These are phyloP conservation scores for Arctium lappa DNA, from an alignment of 129 eudicot genomes.

Conservation along the genomic window DNA sequence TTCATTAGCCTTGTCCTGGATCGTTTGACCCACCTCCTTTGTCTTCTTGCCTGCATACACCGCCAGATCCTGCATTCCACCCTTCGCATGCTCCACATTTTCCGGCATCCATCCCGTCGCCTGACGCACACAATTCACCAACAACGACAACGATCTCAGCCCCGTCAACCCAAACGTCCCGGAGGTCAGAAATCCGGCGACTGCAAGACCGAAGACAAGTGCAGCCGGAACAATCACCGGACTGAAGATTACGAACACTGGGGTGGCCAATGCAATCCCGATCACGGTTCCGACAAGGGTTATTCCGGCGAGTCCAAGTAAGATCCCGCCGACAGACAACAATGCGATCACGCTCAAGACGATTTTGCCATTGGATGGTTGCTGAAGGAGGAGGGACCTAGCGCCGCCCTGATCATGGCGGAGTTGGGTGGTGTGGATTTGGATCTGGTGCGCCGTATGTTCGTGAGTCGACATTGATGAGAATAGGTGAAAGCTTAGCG, in stretches of 20 bases:
- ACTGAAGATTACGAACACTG: constrained; percentile 48
- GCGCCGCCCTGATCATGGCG: constrained; percentile 12
- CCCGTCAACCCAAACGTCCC: constrained; percentile 58
- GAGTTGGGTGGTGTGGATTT: neutral
- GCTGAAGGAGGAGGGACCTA: neutral
- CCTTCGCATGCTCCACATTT: constrained; percentile 18
- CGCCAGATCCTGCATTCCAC: constrained; percentile 32
- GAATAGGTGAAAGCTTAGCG: neutral
- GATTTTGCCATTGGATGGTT: constrained; percentile 32
- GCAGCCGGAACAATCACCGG: constrained; percentile 56
- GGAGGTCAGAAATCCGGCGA: constrained; percentile 47
- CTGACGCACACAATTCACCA: constrained; percentile 33
- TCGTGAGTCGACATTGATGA: constrained; percentile 2
- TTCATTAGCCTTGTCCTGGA: constrained; percentile 5
- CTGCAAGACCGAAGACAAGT: constrained; percentile 35
- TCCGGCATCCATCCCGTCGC: constrained; percentile 17
- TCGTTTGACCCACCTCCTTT: constrained; percentile 28
- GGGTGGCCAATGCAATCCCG: constrained; percentile 38
- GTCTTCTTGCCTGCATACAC: constrained; percentile 30
- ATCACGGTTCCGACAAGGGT: constrained; percentile 43
- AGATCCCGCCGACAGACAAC: constrained; percentile 43
- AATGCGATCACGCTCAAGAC: constrained; percentile 39
- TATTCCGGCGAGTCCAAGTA: constrained; percentile 38
- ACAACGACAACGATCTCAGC: constrained; percentile 47
- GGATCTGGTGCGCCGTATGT: neutral